Base-by-base conservation (phyloP, 2,329 filamentous ascomycete genomes). In the Nemania sp. region DNA sequence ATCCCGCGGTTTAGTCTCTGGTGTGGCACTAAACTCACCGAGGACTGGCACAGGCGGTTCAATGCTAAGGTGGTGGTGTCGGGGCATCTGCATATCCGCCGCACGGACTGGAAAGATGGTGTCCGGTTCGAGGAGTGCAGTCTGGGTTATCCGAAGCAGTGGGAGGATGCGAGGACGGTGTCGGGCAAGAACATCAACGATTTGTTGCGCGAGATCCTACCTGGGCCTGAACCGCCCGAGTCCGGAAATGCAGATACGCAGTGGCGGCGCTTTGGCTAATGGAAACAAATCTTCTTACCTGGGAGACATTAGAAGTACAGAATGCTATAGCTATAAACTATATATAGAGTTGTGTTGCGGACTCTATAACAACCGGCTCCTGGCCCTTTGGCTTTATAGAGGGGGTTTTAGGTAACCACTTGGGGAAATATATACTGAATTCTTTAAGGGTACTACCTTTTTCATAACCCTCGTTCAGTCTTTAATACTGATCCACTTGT, bases 121-220 rank as follows among this genome's bases (percentile, higher is more conserved):
- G 77, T 79, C 3, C 70, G 79, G 27, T 81, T 80, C 58, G 79
- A 81, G 75, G 79, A 81, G 73, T 76, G 75, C 64, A 79, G 77
- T 32, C 62, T 80, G 20, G 79, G 79, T 2, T 81, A 81, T 67
- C 79, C 79, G 27, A 73, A 74, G 54, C 79, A 80, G 72, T 81
- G 79, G 79, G 74, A 77, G 68, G 72, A 73, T 4, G 76, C 76
- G 8, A 72, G 73, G 35, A 70, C 73, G 1, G 22, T 54, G 1
- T 65, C 66, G 3, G 78, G 78, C 32, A 73, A 70, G 65, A 71
- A 78, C 20, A 75, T 81, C 63, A 78, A 80, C 49, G 72, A 75
- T 13, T 70, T 80, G 43, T 60, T 81, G 57, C 72, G 79, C n/a
- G 78, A 80, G 77, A 78, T 81, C 70, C 56, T 77, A 51, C 77